phyloP scores from a whole-genome alignment of 2,329 filamentous ascomycete species.

The Fusarium odoratissimum region DNA sequence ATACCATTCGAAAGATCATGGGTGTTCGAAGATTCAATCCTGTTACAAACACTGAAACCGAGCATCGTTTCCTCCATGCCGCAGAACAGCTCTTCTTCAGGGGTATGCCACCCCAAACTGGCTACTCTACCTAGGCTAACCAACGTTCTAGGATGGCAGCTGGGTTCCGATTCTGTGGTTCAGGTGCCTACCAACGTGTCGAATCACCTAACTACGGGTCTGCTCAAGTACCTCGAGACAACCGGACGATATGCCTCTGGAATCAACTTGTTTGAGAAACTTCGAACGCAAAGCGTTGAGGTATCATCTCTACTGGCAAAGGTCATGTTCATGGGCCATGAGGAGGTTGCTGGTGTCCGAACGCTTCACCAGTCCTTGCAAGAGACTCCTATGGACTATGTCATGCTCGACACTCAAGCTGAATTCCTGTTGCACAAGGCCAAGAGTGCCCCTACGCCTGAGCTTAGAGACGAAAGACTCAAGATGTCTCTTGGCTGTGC shows the following conservation, averaged over 20 bases:
- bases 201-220: constrained; percentile 93
- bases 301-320: constrained; percentile 92
- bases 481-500: constrained; percentile 92
- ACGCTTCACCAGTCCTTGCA: constrained; percentile 89
- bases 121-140: constrained; percentile 28
- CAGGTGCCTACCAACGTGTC: constrained; percentile 97
- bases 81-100: constrained; percentile 96
- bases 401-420: constrained; percentile 93
- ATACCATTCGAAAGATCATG: constrained; percentile 95
- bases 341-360: constrained; percentile 95
- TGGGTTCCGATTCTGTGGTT: constrained; percentile 96
- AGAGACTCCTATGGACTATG: constrained; percentile 96
- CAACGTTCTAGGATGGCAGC: constrained; percentile 78
- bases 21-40: constrained; percentile 98
- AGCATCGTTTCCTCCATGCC: constrained; percentile 94
- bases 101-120: constrained; percentile 63
- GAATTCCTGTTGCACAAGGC: constrained; percentile 92
- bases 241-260: constrained; percentile 94
- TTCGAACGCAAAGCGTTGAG: constrained; percentile 89
- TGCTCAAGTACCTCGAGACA: constrained; percentile 94
- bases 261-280: constrained; percentile 97
- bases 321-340: constrained; percentile 92
- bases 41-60: constrained; percentile 96
- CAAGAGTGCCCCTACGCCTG: constrained; percentile 62
- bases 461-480: constrained; percentile 73